phyloP scores from a whole-genome alignment of 1,284 basidiomycete genomes.

The Kalmanozyma brasiliensis region DNA sequence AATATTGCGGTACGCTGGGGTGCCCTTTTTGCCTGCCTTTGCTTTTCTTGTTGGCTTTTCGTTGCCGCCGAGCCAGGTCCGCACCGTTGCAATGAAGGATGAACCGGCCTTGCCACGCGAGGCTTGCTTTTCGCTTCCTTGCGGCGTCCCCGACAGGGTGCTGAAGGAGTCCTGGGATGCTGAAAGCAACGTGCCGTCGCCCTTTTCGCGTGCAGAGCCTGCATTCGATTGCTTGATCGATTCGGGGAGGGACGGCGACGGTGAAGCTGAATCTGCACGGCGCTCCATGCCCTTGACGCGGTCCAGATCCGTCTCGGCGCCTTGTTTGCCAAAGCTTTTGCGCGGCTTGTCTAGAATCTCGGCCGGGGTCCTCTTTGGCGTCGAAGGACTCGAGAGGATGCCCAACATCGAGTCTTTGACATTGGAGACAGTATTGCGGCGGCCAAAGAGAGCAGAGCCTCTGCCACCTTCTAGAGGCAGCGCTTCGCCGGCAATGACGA shows the following conservation, averaged over 20 bases:
- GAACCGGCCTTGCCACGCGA: slow-evolving; percentile 35
- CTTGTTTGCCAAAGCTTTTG: slow-evolving; percentile 35
- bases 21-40: slow-evolving; percentile 74
- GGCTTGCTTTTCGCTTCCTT: slow-evolving; percentile 39
- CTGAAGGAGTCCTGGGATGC: slow-evolving; percentile 58
- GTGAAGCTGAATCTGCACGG: slow-evolving; percentile 19
- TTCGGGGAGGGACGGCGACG: slow-evolving; percentile 22
- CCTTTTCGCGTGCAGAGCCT: slow-evolving; percentile 2
- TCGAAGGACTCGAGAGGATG: slow-evolving; percentile 34
- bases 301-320: slow-evolving; percentile 37
- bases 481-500: slow-evolving; percentile 45
- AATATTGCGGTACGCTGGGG: slow-evolving; percentile 68
- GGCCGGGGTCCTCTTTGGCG: slow-evolving; percentile 33
- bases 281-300: slow-evolving; percentile 40
- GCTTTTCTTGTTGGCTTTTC: slow-evolving; percentile 80
- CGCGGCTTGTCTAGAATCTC: slow-evolving; percentile 25
- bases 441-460: slow-evolving; percentile 51
- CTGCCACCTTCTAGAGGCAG: slow-evolving; percentile 48
- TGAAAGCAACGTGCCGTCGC: slow-evolving; percentile 25
- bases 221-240: background rate
- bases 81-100: slow-evolving; percentile 71
- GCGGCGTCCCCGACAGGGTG: slow-evolving; percentile 45
- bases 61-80: slow-evolving; percentile 87
- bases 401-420: slow-evolving; percentile 41
- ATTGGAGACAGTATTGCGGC: slow-evolving; percentile 42